Percentiles rank a stretch among this genome's conserved stretches.
Conservation (phyloP, 805 yeast species). For the Sugiyamaella valdiviana region DNA sequence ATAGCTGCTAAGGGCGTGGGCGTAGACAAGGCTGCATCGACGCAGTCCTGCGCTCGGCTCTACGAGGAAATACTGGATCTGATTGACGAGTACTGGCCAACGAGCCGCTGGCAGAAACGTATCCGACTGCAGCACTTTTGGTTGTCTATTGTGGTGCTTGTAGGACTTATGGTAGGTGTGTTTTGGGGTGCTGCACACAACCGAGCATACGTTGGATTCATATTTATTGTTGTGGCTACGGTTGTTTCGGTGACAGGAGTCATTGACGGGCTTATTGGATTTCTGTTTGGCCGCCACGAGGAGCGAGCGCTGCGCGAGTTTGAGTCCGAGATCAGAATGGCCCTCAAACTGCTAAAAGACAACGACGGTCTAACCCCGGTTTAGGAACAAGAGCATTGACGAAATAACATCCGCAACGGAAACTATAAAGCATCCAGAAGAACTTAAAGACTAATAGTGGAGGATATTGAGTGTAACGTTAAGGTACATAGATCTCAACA, state of each 20-base stretch:
- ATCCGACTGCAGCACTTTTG: conserved; percentile 66
- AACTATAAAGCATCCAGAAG: too few relatives aligned
- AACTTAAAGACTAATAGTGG: too few relatives aligned
- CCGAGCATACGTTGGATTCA: conserved; percentile 58
- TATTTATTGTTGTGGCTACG: conserved; percentile 53
- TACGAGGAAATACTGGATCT: conserved; percentile 47
- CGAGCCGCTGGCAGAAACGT: conserved; percentile 50
- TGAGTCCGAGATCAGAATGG: conserved; percentile 40
- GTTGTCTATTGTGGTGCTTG: conserved; percentile 44
- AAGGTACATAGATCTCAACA: too few relatives aligned
- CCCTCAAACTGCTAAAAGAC: background rate
- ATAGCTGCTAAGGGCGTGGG: background rate
- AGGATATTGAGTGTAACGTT: too few relatives aligned
- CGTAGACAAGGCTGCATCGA: conserved; percentile 10
- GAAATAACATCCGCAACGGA: too few relatives aligned
- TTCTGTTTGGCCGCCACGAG: conserved; percentile 76
- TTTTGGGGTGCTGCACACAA: conserved; percentile 51
- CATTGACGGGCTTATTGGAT: conserved; percentile 71
- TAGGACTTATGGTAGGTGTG: conserved; percentile 50
- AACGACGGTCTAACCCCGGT: too few relatives aligned
- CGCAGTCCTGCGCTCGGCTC: conserved; percentile 11
- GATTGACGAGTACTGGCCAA: conserved; percentile 44
- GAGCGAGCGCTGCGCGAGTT: conserved; percentile 71
- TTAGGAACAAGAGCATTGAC: too few relatives aligned
- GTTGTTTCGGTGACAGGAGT: conserved; percentile 59